Percentiles rank a stretch among this genome's conserved stretches.
These are phyloP conservation scores for Epichloe sp. DNA, from an alignment of 2,329 filamentous ascomycete genomes.

Conservation along the genomic window DNA sequence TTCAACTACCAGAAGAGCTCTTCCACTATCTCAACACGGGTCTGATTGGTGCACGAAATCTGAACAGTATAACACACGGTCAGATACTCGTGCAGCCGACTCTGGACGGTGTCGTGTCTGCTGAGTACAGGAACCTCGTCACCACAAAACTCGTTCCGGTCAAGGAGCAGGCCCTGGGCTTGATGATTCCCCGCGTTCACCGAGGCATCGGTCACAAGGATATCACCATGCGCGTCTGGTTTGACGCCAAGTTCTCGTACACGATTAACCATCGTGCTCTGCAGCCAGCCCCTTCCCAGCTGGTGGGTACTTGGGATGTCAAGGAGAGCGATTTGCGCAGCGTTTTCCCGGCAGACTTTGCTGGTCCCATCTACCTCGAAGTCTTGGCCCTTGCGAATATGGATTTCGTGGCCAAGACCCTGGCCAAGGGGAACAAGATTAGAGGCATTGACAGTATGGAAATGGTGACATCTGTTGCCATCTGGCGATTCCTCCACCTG, in stretches of 20 bases:
- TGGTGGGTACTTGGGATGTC: slow-evolving; percentile 57
- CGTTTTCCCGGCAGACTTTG: slow-evolving; percentile 29
- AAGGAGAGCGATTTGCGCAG: slow-evolving; percentile 42
- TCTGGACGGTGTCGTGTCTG: slow-evolving; percentile 66
- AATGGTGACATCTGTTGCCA: slow-evolving; percentile 55
- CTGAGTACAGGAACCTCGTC: slow-evolving; percentile 70
- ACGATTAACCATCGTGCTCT: slow-evolving; percentile 49
- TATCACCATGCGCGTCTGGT: slow-evolving; percentile 74
- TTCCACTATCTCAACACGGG: slow-evolving; percentile 82
- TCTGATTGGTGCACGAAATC: slow-evolving; percentile 62
- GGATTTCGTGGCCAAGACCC: slow-evolving; percentile 56
- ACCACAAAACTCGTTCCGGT: slow-evolving; percentile 60
- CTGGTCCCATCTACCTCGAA: slow-evolving; percentile 37
- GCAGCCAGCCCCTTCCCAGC: slow-evolving; percentile 33
- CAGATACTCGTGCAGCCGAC: slow-evolving; percentile 72
- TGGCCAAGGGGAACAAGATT: slow-evolving; percentile 43
- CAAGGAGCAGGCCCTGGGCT: slow-evolving; percentile 61
- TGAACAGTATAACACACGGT: slow-evolving; percentile 71
- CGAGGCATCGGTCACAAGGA: slow-evolving; percentile 72
- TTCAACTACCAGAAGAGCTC: slow-evolving; percentile 77
- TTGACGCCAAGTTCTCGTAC: slow-evolving; percentile 54
- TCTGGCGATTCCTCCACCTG: slow-evolving; percentile 84
- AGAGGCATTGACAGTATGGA: slow-evolving; percentile 53
- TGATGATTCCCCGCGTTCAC: slow-evolving; percentile 69
- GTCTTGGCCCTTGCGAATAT: slow-evolving; percentile 55